Evolutionary conservation across 78 protist species (phyloP).

Genomic region (Monocercomonoides exilis): DNA sequence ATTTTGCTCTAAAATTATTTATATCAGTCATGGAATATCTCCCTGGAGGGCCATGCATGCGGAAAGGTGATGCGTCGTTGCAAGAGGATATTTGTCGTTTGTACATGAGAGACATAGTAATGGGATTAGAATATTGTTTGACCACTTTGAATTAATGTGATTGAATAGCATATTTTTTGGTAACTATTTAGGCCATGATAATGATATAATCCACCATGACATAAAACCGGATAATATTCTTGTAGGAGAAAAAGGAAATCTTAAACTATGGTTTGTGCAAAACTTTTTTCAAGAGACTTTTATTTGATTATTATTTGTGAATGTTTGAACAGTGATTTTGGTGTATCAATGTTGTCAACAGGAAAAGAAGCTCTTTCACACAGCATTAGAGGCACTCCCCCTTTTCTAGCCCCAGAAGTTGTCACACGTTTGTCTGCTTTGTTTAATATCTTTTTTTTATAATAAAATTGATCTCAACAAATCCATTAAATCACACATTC

Average conservation of each 20-base stretch:
- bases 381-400: slow-evolving; percentile 21
- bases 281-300: background rate
- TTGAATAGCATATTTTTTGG: background rate
- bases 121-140: slow-evolving; percentile 1
- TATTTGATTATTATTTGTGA: background rate
- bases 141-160: no score
- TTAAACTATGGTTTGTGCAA: slow-evolving; percentile 37
- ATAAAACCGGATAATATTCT: slow-evolving; percentile 53
- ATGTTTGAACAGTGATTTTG: background rate
- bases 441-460: no score
- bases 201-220: slow-evolving; percentile 45
- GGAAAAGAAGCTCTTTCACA: background rate
- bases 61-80: background rate
- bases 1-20: background rate
- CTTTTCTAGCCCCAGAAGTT: slow-evolving; percentile 28
- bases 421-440: background rate
- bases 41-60: slow-evolving; percentile 19
- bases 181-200: background rate
- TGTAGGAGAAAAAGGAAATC: background rate
- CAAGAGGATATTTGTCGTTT: background rate
- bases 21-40: slow-evolving; percentile 39
- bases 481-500: no score
- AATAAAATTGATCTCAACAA: no score
- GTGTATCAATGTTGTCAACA: background rate
- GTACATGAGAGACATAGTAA: background rate